Evolutionary conservation across 2,329 filamentous ascomycete genomes (phyloP), one percentile per base, ranked within the genome.

Genomic region (Chaetomiaceae sp.): DNA sequence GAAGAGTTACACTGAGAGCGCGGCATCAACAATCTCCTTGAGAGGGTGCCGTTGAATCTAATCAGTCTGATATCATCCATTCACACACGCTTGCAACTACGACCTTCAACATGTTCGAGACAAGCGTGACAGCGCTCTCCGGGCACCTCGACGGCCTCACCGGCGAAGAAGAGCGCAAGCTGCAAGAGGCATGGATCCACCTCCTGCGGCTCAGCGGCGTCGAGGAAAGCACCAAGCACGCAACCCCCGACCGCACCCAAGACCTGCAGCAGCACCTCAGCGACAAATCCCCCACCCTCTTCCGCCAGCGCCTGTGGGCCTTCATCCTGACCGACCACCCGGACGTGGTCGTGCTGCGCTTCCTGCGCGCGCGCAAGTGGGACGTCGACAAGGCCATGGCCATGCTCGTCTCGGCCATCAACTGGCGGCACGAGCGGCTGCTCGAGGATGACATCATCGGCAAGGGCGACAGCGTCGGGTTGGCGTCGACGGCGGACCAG

Each of bases 321-420:
- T 42, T 46, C 26, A 34, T 49, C 12, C 47, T 42, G 4, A 42
- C 38, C 11, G 47, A 49, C 38, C 42, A 49, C 27, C 42, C 47
- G 7, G 47, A 49, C 38, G 47, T 49, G 11, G 6, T 46, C 38
- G 42, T 49, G 30, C 42, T 49, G 1, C 42, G 47, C 10, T 49
- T 49, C 38, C 42, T 49, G 10, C 47, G 47, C n/a, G 47, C 47
- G 4, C 47, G 47, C 12, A 46, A 49, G 12, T 49, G 47, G 47
- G 47, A 49, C 35, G 38, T 46, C 12, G 42, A 49, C 8, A 30
- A 40, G 14, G 32, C 47, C n/a, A 15, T 46, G 42, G 33, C 9
- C 15, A 49, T 49, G 47, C 35, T 49, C 11, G 34, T 38, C 5
- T 41, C 37, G 3, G 38, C 42, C 6, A n/a, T 49, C 36, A 38